phyloP scores from a whole-genome alignment of 2,329 filamentous ascomycete genomes.

The Furcasterigmium sp. region DNA sequence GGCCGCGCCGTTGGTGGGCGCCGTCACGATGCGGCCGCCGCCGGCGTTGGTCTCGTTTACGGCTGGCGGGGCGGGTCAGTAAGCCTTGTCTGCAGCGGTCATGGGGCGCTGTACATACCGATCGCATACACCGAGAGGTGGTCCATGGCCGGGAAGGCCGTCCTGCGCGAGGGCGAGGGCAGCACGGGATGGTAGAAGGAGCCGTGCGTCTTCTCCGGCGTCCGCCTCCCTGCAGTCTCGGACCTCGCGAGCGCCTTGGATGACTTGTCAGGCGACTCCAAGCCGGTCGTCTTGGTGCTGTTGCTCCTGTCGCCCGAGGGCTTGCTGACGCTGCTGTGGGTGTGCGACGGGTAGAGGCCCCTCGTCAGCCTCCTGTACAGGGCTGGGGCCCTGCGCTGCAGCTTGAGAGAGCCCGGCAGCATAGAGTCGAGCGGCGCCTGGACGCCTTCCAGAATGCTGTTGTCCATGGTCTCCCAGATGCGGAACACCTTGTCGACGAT shows the following conservation, averaged over 20 bases:
- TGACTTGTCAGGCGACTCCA: neutral
- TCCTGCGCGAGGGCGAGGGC: slow-evolving; percentile 38
- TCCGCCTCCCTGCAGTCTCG: slow-evolving; percentile 18
- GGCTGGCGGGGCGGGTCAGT: slow-evolving; percentile 14
- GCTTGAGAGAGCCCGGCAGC: slow-evolving; percentile 41
- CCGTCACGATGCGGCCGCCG: slow-evolving; percentile 44
- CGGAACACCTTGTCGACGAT: slow-evolving; percentile 40
- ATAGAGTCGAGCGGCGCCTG: slow-evolving; percentile 34
- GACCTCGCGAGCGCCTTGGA: neutral
- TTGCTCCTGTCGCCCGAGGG: neutral
- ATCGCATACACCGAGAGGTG: slow-evolving; percentile 46
- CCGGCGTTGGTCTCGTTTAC: slow-evolving; percentile 49
- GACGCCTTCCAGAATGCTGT: slow-evolving; percentile 43
- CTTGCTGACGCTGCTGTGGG: slow-evolving; percentile 13
- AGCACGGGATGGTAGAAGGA: slow-evolving; percentile 39
- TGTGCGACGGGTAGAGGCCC: slow-evolving; percentile 36
- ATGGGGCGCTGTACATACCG: slow-evolving; percentile 11
- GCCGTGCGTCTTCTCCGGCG: slow-evolving; percentile 36
- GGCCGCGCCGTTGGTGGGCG: slow-evolving; percentile 45
- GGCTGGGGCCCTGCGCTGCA: slow-evolving; percentile 39
- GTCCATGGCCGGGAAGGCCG: slow-evolving; percentile 44
- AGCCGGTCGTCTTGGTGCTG: slow-evolving; percentile 3
- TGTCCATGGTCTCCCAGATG: slow-evolving; percentile 48
- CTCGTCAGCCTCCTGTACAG: slow-evolving; percentile 39
- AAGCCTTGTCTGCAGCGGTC: neutral